Base-by-base conservation (phyloP, 257 asterid species). In the Ballota nigra region DNA sequence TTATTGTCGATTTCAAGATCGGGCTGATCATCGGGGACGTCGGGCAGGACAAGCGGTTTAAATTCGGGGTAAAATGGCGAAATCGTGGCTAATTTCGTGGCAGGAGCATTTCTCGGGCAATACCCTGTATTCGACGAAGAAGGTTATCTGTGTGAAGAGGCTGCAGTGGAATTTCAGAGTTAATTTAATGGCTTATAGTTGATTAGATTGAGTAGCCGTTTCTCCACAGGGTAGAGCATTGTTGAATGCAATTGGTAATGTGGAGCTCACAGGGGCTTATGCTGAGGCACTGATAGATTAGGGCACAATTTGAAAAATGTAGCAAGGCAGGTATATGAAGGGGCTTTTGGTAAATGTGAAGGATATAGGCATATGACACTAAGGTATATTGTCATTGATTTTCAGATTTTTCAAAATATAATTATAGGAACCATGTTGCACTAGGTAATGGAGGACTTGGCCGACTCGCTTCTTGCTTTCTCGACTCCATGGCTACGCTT, bases 361-460 rank as follows among this genome's bases (percentile, higher is more conserved):
- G 19, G 26, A 23, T 55, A 36, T n/a, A 33, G 29, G 55, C 8
- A 49, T 49, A 28, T 49, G 29, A 5, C 1, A 2, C 20, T 68
- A 33, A 64, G 40, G 23, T 22, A 22, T 36, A 5, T 49, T 20
- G 20, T 33, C 18, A 18, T 11, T n/a, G n/a, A 12, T 11, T n/a
- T n/a, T n/a, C n/a, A 36, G 18, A 63, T 66, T 66, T 1, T 66
- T 23, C 33, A 11, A 33, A 63, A 34, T 52, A 4, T 31, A 34
- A 20, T 36, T 70, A 64, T 71, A 87, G 89, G 93, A 87, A 77
- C 86, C 86, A 8, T 78, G 90, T 90, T 28, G 93, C 93, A 12
- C 78, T 87, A 8, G 93, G 93, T 16, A 87, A 87, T 70, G 90
- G 93, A 75, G 90, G 90, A 71, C 75, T 87, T 60, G 93, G 90